Percentiles rank a stretch among this genome's conserved stretches.
phyloP scores from a whole-genome alignment of 192 early-diverging fungal species.

The Linnemannia zychae region DNA sequence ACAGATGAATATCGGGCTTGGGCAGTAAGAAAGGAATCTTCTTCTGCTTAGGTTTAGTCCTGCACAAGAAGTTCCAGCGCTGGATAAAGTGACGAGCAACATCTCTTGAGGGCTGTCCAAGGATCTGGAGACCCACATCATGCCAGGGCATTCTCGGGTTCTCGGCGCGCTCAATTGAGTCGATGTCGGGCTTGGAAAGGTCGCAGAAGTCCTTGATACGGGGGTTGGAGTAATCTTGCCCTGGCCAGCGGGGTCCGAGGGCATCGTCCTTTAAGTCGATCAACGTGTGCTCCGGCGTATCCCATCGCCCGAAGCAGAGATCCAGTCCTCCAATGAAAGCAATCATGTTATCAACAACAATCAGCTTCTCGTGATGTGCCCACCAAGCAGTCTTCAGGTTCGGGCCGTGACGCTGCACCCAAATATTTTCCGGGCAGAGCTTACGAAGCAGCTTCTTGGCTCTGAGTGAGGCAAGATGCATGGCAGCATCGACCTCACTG shows the following conservation, averaged over 20 bases:
- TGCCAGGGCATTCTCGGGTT: conserved; percentile 90
- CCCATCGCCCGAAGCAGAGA: conserved; percentile 87
- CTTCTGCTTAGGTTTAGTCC: conserved; percentile 70
- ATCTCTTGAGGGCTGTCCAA: conserved; percentile 82
- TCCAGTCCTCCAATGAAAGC: conserved; percentile 90
- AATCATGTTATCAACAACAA: conserved; percentile 81
- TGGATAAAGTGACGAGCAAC: conserved; percentile 87
- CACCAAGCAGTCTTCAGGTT: conserved; percentile 79
- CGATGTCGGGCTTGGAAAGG: conserved; percentile 66
- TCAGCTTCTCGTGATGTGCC: conserved; percentile 89
- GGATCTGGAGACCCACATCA: conserved; percentile 82
- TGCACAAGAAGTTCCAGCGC: conserved; percentile 85
- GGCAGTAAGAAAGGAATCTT: conserved; percentile 77
- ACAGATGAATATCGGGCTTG: conserved; percentile 69
- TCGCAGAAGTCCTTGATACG: conserved; percentile 80
- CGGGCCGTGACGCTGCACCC: conserved; percentile 81
- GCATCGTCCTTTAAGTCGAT: conserved; percentile 68
- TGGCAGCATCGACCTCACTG: conserved; percentile 83
- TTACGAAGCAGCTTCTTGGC: conserved; percentile 78
- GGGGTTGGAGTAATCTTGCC: conserved; percentile 89
- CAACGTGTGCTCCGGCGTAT: conserved; percentile 79
- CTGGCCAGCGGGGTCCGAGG: conserved; percentile 63
- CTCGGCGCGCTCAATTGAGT: conserved; percentile 61
- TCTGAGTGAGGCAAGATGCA: conserved; percentile 78
- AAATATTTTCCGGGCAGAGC: conserved; percentile 78